Percentiles rank a stretch among this genome's conserved stretches.
These are phyloP conservation scores for Boletus subcaerulescens DNA, from an alignment of 768 basidiomycete species.

Conservation along the genomic window DNA sequence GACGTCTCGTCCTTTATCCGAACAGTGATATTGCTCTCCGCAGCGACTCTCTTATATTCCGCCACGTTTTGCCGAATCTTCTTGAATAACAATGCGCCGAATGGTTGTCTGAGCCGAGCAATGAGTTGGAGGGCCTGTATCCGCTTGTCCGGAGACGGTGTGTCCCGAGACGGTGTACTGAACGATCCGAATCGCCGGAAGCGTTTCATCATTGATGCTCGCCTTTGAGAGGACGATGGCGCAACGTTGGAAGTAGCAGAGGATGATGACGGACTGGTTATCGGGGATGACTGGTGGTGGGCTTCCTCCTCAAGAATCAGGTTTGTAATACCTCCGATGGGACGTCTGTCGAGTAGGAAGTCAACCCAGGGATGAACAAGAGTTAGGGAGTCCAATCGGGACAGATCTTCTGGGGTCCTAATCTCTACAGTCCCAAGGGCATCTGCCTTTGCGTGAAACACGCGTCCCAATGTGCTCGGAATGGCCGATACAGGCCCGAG, in stretches of 20 bases:
- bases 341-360: constrained; percentile 8
- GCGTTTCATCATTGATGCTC: neutral
- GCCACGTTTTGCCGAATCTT: neutral
- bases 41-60: neutral
- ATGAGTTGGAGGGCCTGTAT: neutral
- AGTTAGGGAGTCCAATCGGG: neutral
- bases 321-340: neutral
- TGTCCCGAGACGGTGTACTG: neutral
- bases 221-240: no score
- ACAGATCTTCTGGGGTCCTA: constrained; percentile 1
- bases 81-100: neutral
- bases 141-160: neutral
- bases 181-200: neutral
- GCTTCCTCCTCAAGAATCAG: neutral
- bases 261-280: neutral
- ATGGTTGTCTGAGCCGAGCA: neutral
- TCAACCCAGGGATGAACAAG: constrained; percentile 14
- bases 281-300: neutral
- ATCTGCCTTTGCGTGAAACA: neutral
- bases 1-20: neutral
- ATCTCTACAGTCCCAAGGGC: constrained; percentile 10
- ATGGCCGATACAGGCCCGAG: neutral
- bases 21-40: neutral
- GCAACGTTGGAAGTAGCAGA: neutral
- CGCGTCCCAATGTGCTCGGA: neutral